phyloP scores from a whole-genome alignment of 768 basidiomycete species.

The Tricholoma furcatifolium region DNA sequence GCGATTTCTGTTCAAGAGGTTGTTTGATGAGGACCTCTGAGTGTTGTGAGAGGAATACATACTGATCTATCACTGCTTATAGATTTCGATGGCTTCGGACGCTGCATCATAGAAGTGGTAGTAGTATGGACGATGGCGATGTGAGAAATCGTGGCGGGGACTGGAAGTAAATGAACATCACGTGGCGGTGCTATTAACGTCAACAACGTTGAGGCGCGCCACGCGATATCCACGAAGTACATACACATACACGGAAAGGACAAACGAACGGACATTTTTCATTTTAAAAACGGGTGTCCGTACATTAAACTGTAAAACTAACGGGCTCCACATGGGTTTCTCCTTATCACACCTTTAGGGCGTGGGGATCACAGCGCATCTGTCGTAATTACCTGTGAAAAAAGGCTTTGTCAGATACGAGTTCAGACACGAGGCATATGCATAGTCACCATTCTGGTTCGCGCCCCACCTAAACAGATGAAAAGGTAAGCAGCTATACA shows the following conservation, averaged over 20 bases:
- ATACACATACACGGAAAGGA: neutral
- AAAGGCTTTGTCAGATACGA: neutral
- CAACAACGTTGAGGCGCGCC: too few species aligned
- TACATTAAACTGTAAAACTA: neutral
- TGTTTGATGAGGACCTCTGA: neutral
- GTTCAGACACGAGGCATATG: neutral
- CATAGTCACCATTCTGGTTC: conserved; percentile 45
- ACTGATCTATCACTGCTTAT: neutral
- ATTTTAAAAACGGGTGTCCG: neutral
- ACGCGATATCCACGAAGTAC: neutral
- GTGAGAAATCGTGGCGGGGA: too few species aligned
- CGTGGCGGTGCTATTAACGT: too few species aligned
- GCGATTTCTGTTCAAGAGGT: conserved; percentile 6
- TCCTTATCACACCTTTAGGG: neutral
- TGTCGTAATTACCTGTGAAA: conserved; percentile 34
- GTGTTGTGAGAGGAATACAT: neutral
- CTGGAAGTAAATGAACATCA: too few species aligned
- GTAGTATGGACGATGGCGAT: neutral
- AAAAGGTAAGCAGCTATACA: neutral
- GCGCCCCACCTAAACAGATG: conserved; percentile 44
- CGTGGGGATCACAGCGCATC: conserved; percentile 28
- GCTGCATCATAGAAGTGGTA: neutral
- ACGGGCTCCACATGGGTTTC: neutral
- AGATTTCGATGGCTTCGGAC: neutral
- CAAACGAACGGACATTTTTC: neutral